These are phyloP conservation scores for Scedosporium boydii DNA, from an alignment of 2,329 filamentous ascomycete genomes.

Conservation along the genomic window DNA sequence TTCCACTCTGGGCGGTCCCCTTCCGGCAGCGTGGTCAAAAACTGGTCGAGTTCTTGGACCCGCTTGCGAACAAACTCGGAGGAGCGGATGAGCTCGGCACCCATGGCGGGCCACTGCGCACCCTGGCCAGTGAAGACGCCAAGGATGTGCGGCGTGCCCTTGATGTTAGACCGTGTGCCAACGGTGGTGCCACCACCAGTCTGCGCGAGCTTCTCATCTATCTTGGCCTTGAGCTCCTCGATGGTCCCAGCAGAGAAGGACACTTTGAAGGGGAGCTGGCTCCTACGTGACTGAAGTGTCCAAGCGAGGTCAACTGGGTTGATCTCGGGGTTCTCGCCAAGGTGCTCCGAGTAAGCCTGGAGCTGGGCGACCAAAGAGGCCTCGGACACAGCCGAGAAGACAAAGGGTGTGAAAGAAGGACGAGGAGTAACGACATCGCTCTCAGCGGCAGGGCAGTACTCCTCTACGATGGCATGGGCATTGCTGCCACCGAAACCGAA, in stretches of 20 bases:
- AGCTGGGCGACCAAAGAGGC: neutral
- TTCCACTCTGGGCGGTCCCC: constrained; percentile 23
- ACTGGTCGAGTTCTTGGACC: neutral
- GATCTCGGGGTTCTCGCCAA: neutral
- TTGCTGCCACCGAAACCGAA: constrained; percentile 20
- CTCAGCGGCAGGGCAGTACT: neutral
- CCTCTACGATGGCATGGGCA: constrained; percentile 16
- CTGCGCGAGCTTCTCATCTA: constrained; percentile 24
- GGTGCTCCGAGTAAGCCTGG: neutral
- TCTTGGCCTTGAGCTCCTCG: constrained; percentile 11
- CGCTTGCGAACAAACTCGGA: neutral
- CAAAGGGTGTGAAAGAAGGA: neutral
- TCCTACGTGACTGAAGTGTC: constrained; percentile 15
- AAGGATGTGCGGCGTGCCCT: constrained; percentile 11
- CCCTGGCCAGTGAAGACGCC: constrained; percentile 25
- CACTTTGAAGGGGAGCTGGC: constrained; percentile 25
- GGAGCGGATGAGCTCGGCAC: constrained; percentile 14
- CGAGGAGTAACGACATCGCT: neutral
- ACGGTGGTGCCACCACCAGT: constrained; percentile 21
- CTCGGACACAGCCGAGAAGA: neutral
- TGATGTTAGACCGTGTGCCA: constrained; percentile 25
- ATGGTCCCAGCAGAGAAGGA: constrained; percentile 25
- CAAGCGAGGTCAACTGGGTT: constrained; percentile 7
- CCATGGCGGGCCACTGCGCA: constrained; percentile 24
- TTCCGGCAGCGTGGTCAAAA: constrained; percentile 14